Evolutionary conservation across 495 filamentous ascomycete species (phyloP).

Genomic region (Penicillium bovifimosum): DNA sequence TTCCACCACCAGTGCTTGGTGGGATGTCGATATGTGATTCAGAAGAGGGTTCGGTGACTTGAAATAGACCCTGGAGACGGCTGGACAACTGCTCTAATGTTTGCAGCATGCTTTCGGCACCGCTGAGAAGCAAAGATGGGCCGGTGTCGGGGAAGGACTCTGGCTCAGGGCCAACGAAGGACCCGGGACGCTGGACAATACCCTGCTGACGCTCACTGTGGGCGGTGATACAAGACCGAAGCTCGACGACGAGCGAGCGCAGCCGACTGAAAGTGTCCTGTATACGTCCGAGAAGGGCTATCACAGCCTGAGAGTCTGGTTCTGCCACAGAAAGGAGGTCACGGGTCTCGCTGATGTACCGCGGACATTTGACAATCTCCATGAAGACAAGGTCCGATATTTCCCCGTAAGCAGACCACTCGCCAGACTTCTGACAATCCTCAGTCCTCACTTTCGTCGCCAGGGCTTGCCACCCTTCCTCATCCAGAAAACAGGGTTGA

Average conservation of each 20-base stretch:
- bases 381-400: conserved; percentile 24
- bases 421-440: conserved; percentile 22
- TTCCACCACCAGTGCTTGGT: conserved; percentile 8
- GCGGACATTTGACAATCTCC: conserved; percentile 30
- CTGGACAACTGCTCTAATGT: conserved; percentile 13
- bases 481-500: conserved; percentile 29
- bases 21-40: conserved; percentile 5
- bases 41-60: conserved; percentile 12
- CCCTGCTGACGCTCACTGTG: conserved; percentile 24
- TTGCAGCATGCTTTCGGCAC: conserved; percentile 21
- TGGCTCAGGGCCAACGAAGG: conserved; percentile 23
- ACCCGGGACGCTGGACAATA: conserved; percentile 17
- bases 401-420: conserved; percentile 21
- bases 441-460: conserved; percentile 19
- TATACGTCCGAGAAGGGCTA: conserved; percentile 17
- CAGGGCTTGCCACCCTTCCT: conserved; percentile 26
- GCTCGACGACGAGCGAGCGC: conserved; percentile 6
- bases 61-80: conserved; percentile 11
- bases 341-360: conserved; percentile 26
- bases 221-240: conserved; percentile 22
- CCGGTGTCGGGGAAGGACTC: conserved; percentile 26
- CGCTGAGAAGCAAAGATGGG: conserved; percentile 23
- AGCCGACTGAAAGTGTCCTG: conserved; percentile 14
- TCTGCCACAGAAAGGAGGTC: conserved; percentile 14
- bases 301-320: neutral